Base-by-base conservation (phyloP, 2,329 filamentous ascomycete genomes). In the Penicillium janthinellum region DNA sequence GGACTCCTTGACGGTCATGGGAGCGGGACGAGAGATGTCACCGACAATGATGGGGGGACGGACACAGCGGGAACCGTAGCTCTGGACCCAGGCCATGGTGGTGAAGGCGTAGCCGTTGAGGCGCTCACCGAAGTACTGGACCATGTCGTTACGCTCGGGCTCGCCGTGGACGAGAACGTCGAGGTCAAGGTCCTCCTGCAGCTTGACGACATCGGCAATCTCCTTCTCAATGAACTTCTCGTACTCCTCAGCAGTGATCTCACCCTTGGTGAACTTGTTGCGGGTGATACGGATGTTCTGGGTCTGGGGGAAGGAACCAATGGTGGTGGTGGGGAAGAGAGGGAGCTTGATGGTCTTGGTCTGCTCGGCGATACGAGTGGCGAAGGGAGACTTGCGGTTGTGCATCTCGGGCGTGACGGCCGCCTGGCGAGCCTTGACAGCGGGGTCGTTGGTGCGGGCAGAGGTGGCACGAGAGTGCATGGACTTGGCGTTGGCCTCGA, bases 141-240 rank as follows among this genome's bases (percentile, higher is more conserved):
- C 95, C 95, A 99, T 99, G 88, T 99, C 95, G 84, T 99, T 99
- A 80, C 95, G 92, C 88, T 99, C 95, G 62, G 95, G 95, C 87
- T 99, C 95, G 78, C 95, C 95, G 85, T 99, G 95, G 67, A 99
- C 95, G 77, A 90, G 91, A 79, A 99, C 95, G 72, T 99, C 95
- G 57, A 99, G 89, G 79, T 88, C 92, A 74, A 99, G 93, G 84
- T 98, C 95, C 75, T 98, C 92, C 84, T 99, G 95, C 80, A 98
- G 91, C 85, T 92, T 91, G 82, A 99, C 87, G 76, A 94, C 92
- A 65, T 96, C 89, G 74, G 92, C 85, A 73, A 99, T 99, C 87
- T 99, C 95, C 86, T 96, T 90, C 87, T 98, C 91, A 72, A 99
- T 99, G 86, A 99, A 99, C 81, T 91, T 90, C 84, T 99, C 95